These are phyloP conservation scores for Castanea crenata DNA, from an alignment of 306 rosid species.

Conservation along the genomic window DNA sequence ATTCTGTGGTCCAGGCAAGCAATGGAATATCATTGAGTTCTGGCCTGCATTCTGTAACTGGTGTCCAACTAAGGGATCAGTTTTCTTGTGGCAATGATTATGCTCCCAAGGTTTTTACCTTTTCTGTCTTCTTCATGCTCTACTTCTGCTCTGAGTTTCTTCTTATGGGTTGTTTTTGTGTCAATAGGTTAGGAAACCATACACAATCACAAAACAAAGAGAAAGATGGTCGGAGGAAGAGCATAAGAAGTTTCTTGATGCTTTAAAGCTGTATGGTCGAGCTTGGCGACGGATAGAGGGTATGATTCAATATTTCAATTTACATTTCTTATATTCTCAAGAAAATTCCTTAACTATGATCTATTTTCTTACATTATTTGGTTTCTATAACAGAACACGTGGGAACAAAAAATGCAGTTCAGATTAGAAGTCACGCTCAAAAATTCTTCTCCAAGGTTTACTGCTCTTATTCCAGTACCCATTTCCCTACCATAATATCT, in stretches of 20 bases:
- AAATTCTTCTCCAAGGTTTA: conserved; percentile 89
- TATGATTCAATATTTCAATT: conserved; percentile 12
- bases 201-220: conserved; percentile 80
- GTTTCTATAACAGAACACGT: conserved; percentile 61
- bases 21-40: conserved; percentile 30
- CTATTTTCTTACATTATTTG: conserved; percentile 30
- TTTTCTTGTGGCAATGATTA: conserved; percentile 52
- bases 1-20: conserved; percentile 27
- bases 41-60: conserved; percentile 30
- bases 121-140: conserved; percentile 9
- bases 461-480: conserved; percentile 41
- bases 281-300: conserved; percentile 90
- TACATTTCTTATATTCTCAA: not conserved
- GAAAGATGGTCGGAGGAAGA: conserved; percentile 93
- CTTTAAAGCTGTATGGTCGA: conserved; percentile 72
- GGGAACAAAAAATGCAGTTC: conserved; percentile 91
- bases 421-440: conserved; percentile 97
- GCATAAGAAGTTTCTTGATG: conserved; percentile 78
- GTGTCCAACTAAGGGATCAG: conserved; percentile 45
- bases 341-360: conserved; percentile 8
- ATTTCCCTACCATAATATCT: conserved; percentile 32
- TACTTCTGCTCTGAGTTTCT: conserved; percentile 2
- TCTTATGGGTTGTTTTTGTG: not conserved
- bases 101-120: conserved; percentile 52
- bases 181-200: conserved; percentile 70